phyloP scores from a whole-genome alignment of 352 stramenopile species.

The Stramenopiles sp. region DNA sequence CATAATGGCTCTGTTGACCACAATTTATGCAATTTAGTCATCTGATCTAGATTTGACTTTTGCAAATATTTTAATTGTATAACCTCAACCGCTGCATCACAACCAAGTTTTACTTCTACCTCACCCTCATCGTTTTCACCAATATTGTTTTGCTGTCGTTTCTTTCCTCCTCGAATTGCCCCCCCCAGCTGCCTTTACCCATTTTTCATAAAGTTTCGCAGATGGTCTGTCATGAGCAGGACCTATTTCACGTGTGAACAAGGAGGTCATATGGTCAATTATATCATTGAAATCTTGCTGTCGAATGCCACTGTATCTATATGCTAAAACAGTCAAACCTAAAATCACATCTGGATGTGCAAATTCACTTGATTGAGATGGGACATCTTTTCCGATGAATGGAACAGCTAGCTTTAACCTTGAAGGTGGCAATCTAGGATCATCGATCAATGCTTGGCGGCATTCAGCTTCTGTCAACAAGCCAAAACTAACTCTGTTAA shows the following conservation, averaged over 20 bases:
- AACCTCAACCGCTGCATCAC: too few relatives aligned
- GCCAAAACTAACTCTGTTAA: conserved; percentile 95
- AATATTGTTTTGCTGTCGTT: too few relatives aligned
- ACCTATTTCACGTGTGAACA: conserved; percentile 18
- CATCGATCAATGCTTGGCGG: conserved; percentile 27
- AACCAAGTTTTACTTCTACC: too few relatives aligned
- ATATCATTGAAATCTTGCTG: conserved; percentile 16
- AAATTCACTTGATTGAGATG: conserved; percentile 93
- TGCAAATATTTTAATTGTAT: conserved; percentile 23
- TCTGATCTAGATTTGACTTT: conserved; percentile 19
- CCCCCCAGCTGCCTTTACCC: too few relatives aligned
- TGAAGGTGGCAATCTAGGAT: conserved; percentile 77
- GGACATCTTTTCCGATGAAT: conserved; percentile 98
- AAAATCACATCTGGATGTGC: conserved; percentile 91
- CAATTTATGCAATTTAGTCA: conserved; percentile 19
- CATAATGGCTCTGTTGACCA: conserved; percentile 13
- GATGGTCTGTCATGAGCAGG: conserved; percentile 16
- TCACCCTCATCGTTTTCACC: too few relatives aligned
- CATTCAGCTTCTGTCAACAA: conserved; percentile 59
- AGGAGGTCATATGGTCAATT: conserved; percentile 14
- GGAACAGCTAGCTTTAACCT: conserved; percentile 84
- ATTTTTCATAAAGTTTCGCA: conserved; percentile 17
- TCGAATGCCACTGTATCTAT: conserved; percentile 37
- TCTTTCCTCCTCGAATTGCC: too few relatives aligned
- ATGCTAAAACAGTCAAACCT: conserved; percentile 61